Evolutionary conservation across 2,329 filamentous ascomycete species (phyloP).

Genomic region (Dactylonectria estremocensis): DNA sequence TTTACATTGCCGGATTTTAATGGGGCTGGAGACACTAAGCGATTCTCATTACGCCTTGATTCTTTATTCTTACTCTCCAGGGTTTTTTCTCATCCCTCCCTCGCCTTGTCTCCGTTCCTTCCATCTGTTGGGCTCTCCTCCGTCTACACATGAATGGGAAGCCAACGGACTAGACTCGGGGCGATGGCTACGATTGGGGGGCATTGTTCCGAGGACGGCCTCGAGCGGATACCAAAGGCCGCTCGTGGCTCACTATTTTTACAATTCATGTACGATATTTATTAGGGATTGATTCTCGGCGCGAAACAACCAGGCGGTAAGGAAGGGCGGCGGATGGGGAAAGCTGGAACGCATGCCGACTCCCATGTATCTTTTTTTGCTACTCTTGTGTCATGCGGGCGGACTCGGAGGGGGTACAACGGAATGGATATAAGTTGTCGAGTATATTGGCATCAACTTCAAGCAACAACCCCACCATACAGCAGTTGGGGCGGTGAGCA

Average conservation of each 20-base stretch:
- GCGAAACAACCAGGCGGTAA: conserved; percentile 25
- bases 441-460: conserved; percentile 23
- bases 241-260: conserved; percentile 22
- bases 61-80: conserved; percentile 35
- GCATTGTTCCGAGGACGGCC: conserved; percentile 28
- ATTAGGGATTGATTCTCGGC: conserved; percentile 25
- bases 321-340: conserved; percentile 14
- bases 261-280: conserved; percentile 43
- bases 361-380: conserved; percentile 17
- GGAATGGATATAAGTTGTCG: conserved; percentile 22
- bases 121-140: conserved; percentile 9
- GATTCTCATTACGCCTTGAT: conserved; percentile 33
- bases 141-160: neutral
- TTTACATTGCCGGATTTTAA: conserved; percentile 46
- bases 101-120: conserved; percentile 1
- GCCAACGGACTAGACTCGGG: conserved; percentile 9
- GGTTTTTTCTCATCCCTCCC: conserved; percentile 34
- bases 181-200: conserved; percentile 19
- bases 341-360: conserved; percentile 5
- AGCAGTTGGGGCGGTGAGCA: neutral
- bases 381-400: conserved; percentile 30
- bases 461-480: conserved; percentile 26
- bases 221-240: conserved; percentile 19
- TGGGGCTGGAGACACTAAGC: conserved; percentile 35
- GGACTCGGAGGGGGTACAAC: conserved; percentile 11